These are phyloP conservation scores for Kluyveromyces sp. DNA, from an alignment of 1,139 yeast genomes.

Conservation along the genomic window DNA sequence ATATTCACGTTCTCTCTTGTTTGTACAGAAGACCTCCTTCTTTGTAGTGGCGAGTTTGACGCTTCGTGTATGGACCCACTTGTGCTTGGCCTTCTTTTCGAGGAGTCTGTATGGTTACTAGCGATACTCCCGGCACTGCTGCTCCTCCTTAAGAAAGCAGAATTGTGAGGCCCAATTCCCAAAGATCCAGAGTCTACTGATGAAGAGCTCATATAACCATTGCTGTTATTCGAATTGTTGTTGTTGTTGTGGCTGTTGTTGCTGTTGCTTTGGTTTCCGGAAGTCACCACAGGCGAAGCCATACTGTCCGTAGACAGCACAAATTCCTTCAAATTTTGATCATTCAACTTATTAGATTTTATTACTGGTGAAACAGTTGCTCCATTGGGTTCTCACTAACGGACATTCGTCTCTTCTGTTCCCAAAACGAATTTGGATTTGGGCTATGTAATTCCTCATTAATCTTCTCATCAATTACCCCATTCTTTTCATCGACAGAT, in stretches of 20 bases:
- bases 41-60: background rate
- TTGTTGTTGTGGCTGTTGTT: constrained; percentile 8
- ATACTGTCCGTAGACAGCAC: constrained; percentile 13
- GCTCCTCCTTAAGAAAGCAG: constrained; percentile 17
- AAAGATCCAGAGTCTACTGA: constrained; percentile 18
- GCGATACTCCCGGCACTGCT: constrained; percentile 20
- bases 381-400: constrained; percentile 20
- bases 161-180: constrained; percentile 1
- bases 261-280: background rate
- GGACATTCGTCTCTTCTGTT: constrained; percentile 31
- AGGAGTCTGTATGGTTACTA: constrained; percentile 11
- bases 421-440: constrained; percentile 26
- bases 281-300: background rate
- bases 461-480: background rate
- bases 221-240: background rate
- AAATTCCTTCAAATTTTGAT: constrained; percentile 29
- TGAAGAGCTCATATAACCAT: constrained; percentile 26
- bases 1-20: constrained; percentile 21
- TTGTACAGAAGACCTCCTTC: constrained; percentile 23
- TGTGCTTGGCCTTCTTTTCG: constrained; percentile 16
- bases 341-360: constrained; percentile 27
- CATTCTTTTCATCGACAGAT: background rate
- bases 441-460: constrained; percentile 3
- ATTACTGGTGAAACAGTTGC: constrained; percentile 8
- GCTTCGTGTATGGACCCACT: constrained; percentile 1